phyloP scores from a whole-genome alignment of 495 filamentous ascomycete genomes.

The Viridothelium virens region DNA sequence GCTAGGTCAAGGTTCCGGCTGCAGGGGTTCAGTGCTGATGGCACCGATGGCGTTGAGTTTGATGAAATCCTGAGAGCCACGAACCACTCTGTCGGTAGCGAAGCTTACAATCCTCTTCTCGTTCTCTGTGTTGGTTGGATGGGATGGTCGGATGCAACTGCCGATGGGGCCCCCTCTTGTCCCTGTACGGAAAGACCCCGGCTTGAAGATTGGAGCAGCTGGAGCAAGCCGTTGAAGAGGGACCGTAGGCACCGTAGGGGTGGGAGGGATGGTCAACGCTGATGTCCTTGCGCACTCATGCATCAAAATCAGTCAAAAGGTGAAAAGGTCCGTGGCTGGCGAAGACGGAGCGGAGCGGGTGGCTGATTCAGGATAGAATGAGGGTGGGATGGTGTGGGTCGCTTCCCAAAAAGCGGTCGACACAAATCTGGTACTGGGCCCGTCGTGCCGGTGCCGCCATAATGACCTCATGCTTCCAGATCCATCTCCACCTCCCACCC shows the following conservation, averaged over 20 bases:
- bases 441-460: neutral
- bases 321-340: too few relatives aligned
- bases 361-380: too few relatives aligned
- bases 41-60: neutral
- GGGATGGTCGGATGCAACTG: slow-evolving; percentile 2
- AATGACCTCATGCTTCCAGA: neutral
- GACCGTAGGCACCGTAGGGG: too few relatives aligned
- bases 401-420: too few relatives aligned
- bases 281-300: too few relatives aligned
- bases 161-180: neutral
- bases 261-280: too few relatives aligned
- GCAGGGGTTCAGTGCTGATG: neutral
- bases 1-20: neutral
- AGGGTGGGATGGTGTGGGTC: too few relatives aligned
- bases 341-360: too few relatives aligned
- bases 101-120: neutral
- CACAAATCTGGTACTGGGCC: too few relatives aligned
- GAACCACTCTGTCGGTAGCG: slow-evolving; percentile 1
- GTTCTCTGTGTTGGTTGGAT: neutral
- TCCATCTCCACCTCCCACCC: too few relatives aligned
- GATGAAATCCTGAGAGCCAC: neutral
- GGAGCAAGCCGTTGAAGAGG: neutral
- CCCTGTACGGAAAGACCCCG: neutral
- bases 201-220: neutral
- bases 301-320: too few relatives aligned